Conservation (phyloP, 1,139 yeast species). For the Saccharomyces hybrid region DNA sequence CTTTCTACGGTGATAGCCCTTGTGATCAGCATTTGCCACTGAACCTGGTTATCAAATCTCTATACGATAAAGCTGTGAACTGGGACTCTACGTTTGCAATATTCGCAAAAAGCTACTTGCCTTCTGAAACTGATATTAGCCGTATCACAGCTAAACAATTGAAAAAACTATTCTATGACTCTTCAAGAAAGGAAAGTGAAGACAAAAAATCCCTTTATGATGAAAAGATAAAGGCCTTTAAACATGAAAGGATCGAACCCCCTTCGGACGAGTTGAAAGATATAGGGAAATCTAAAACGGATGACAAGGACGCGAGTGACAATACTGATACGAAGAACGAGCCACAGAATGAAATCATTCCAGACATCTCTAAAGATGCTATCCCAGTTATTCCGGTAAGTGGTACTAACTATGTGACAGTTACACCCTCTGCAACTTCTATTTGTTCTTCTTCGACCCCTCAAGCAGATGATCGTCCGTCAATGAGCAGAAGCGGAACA, state of each 20-base stretch:
- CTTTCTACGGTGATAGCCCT: slow-evolving; percentile 47
- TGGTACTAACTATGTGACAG: neutral
- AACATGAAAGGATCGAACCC: neutral
- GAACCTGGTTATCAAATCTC: slow-evolving; percentile 58
- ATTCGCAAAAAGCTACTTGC: slow-evolving; percentile 74
- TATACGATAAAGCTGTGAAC: slow-evolving; percentile 74
- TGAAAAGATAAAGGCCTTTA: neutral
- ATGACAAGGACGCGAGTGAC: neutral
- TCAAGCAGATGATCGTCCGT: neutral
- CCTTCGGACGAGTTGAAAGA: neutral
- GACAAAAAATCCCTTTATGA: slow-evolving; percentile 9
- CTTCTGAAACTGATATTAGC: slow-evolving; percentile 90
- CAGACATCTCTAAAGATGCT: neutral
- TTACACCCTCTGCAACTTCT: neutral
- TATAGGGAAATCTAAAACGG: neutral
- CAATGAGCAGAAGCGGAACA: neutral
- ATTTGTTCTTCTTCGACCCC: neutral
- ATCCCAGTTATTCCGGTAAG: neutral
- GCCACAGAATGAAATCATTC: neutral
- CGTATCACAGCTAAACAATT: slow-evolving; percentile 85
- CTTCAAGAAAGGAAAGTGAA: slow-evolving; percentile 29
- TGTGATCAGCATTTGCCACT: slow-evolving; percentile 64
- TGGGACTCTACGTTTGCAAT: slow-evolving; percentile 86
- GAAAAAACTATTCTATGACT: slow-evolving; percentile 59
- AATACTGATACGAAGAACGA: neutral